phyloP scores from a whole-genome alignment of 106 monocot species.

The Triglochin maritima region DNA sequence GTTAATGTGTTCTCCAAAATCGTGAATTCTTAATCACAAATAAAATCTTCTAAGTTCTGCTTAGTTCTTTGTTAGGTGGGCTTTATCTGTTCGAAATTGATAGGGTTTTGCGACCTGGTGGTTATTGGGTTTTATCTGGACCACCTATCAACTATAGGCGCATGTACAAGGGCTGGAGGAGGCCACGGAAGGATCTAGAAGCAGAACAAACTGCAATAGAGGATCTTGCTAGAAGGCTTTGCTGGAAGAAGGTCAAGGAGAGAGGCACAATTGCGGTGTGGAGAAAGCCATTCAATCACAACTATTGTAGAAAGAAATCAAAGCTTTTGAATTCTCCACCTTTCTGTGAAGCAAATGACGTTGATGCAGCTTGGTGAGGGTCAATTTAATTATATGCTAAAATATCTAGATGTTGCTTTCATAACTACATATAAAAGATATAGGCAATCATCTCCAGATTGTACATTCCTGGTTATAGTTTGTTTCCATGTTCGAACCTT shows the following conservation, averaged over 20 bases:
- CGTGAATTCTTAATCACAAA: too few relatives aligned
- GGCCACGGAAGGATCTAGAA: conserved; percentile 29
- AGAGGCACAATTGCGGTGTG: conserved; percentile 42
- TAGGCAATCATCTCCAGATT: too few relatives aligned
- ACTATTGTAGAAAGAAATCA: conserved; percentile 28
- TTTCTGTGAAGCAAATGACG: conserved; percentile 31
- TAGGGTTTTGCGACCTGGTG: conserved; percentile 57
- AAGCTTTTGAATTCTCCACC: conserved; percentile 19
- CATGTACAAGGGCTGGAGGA: conserved; percentile 38
- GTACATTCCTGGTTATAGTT: too few relatives aligned
- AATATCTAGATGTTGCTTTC: too few relatives aligned
- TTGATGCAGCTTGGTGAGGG: conserved; percentile 47
- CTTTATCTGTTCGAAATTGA: conserved; percentile 52
- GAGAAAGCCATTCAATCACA: conserved; percentile 51
- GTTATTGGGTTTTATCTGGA: conserved; percentile 60
- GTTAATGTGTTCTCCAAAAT: too few relatives aligned
- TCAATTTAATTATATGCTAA: too few relatives aligned
- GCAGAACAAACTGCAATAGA: conserved; percentile 44
- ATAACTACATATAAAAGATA: too few relatives aligned
- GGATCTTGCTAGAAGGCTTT: conserved; percentile 33
- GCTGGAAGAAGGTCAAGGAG: conserved; percentile 47
- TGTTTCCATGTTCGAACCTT: too few relatives aligned
- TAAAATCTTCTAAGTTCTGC: conserved; percentile 8
- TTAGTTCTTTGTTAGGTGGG: conserved; percentile 28
- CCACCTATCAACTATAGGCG: conserved; percentile 53